Base-by-base conservation (phyloP, 805 yeast genomes). In the Monosporozyma servazzii region DNA sequence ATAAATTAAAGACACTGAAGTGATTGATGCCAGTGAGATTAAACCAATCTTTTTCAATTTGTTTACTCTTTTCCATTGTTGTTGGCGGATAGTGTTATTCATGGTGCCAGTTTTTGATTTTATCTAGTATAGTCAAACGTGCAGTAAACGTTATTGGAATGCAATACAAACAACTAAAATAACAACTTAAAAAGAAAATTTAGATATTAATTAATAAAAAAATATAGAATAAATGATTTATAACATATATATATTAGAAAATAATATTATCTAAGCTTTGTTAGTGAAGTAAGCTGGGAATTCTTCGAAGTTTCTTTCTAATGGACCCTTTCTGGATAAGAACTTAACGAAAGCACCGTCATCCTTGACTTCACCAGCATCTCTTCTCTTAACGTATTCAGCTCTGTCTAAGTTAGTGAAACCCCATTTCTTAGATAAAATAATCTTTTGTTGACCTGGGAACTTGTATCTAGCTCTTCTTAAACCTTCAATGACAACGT, bases 401-500 rank as follows among this genome's bases (percentile, higher is more conserved):
- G 80, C 96, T 81, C 99, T 88, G 95, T 91, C 82, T 73, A 93
- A 86, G 77, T 86, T 87, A 77, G 99, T 93, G 97, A 93, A 93
- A 80, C 99, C 99, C 99, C 99, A 93, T 81, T 93, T 93, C 95
- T 93, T 93, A 67, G 99, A 93, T 77, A 93, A 79, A 72, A 93
- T 93, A 74, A 93, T 93, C 84, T 84, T 91, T 81, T 93, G 99
- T 82, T 93, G 99, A 82, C 99, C 99, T 77, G 99, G 99, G 98
- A 93, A 93, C 91, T 93, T 93, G 88, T 93, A 93, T 83, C 98
- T 91, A 65, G 97, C 95, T 85, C 99, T 91, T 84, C 99, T 91
- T 77, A 93, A 87, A 82, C 91, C 99, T 83, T 93, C 99, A 70
- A 93, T 80, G 66, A 88, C 96, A 74, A 88, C 95, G 56, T 80